Percentiles rank a stretch among this genome's conserved stretches.
phyloP scores from a whole-genome alignment of 2,329 filamentous ascomycete species.

The Rutstroemia sydowiana region DNA sequence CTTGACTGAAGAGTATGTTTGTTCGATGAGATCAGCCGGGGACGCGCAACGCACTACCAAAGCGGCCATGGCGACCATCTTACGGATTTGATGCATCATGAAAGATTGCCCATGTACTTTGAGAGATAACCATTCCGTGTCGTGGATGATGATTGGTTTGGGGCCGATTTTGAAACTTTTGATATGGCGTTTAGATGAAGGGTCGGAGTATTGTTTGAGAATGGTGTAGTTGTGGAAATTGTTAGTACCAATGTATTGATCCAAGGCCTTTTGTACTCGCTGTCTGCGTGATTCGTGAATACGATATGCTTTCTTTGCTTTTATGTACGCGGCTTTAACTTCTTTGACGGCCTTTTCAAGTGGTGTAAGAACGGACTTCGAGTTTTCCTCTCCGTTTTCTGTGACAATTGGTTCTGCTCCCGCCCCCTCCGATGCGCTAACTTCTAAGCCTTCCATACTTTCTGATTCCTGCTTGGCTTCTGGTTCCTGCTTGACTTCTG shows the following conservation, averaged over 20 bases:
- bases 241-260: slow-evolving; percentile 71
- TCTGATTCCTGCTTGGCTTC: neutral
- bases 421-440: no score
- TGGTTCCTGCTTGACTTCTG: neutral
- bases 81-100: slow-evolving; percentile 99
- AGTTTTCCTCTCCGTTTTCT: slow-evolving; percentile 11
- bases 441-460: slow-evolving; percentile 1
- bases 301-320: slow-evolving; percentile 78
- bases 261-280: slow-evolving; percentile 68
- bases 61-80: slow-evolving; percentile 93
- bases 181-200: slow-evolving; percentile 83
- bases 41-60: slow-evolving; percentile 79
- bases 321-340: slow-evolving; percentile 74
- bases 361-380: slow-evolving; percentile 31
- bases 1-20: slow-evolving; percentile 64
- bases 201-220: slow-evolving; percentile 72
- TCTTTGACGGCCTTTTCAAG: slow-evolving; percentile 61
- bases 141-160: slow-evolving; percentile 73
- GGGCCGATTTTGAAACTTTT: slow-evolving; percentile 79
- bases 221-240: slow-evolving; percentile 99
- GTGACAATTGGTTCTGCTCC: slow-evolving; percentile 1
- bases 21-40: slow-evolving; percentile 59
- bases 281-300: slow-evolving; percentile 64
- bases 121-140: slow-evolving; percentile 90
- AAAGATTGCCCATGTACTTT: slow-evolving; percentile 97